A percentile compares a stretch with the other conserved stretches of the same genome.
phyloP scores from a whole-genome alignment of 257 asterid genomes.

The Solanum peruvianum region DNA sequence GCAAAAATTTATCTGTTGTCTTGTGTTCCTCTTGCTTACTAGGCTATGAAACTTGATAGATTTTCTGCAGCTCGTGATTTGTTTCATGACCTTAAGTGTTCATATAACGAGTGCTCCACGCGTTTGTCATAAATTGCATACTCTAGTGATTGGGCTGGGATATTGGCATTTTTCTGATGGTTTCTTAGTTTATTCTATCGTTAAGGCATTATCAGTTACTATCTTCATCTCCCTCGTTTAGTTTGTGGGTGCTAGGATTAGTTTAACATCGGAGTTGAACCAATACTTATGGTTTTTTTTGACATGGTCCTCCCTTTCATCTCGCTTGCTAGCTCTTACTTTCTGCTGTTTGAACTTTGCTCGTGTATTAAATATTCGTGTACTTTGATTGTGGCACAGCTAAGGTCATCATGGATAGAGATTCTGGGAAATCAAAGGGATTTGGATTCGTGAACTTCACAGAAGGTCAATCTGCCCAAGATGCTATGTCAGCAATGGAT shows the following conservation, averaged over 20 bases:
- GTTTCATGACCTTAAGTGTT: not conserved
- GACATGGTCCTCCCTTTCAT: not conserved
- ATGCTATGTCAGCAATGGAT: slow-evolving; percentile 76
- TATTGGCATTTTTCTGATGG: not conserved
- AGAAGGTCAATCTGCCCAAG: slow-evolving; percentile 34
- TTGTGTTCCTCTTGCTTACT: not conserved
- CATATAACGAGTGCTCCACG: not conserved
- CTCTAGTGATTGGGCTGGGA: not conserved
- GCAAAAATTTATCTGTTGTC: not conserved
- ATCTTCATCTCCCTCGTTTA: not conserved
- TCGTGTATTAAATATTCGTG: not conserved
- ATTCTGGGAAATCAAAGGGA: slow-evolving; percentile 68
- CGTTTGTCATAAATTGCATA: not conserved
- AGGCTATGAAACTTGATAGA: not conserved
- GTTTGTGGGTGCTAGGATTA: not conserved
- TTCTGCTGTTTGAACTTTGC: not conserved
- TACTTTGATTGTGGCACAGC: slow-evolving; percentile 28
- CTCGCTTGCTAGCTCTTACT: not conserved
- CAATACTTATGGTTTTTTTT: not conserved
- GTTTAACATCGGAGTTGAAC: not conserved
- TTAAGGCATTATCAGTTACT: not conserved
- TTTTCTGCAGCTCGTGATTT: not conserved
- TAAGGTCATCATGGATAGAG: slow-evolving; percentile 61
- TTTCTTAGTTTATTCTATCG: not conserved
- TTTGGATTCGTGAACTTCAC: slow-evolving; percentile 70